Evolutionary conservation across 2,329 filamentous ascomycete genomes (phyloP).

Genomic region (Colletotrichum spaethianum): DNA sequence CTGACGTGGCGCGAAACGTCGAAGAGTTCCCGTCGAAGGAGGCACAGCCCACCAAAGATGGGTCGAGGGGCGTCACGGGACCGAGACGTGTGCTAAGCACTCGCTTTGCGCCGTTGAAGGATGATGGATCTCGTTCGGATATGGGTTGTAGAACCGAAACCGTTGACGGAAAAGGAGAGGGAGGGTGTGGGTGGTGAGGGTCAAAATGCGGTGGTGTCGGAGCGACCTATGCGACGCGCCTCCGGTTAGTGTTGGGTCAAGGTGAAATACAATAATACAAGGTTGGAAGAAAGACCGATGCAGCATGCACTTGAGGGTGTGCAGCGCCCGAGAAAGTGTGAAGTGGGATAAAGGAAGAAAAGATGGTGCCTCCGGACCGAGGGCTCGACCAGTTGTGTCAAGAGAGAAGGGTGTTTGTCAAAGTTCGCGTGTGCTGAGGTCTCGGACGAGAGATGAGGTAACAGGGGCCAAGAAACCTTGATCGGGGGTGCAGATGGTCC

Average conservation of each 20-base stretch:
- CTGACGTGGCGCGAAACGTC: slow-evolving; percentile 13
- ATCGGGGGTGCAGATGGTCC: slow-evolving; percentile 41
- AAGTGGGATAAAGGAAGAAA: slow-evolving; percentile 15
- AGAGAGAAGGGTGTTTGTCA: slow-evolving; percentile 36
- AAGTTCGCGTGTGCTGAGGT: slow-evolving; percentile 38
- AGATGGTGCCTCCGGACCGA: slow-evolving; percentile 36
- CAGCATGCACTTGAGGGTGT: slow-evolving; percentile 14
- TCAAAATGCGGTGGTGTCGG: slow-evolving; percentile 18
- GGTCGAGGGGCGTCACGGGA: background rate
- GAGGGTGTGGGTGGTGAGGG: slow-evolving; percentile 1
- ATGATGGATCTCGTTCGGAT: background rate
- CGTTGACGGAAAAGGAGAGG: slow-evolving; percentile 24
- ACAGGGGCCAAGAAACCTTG: slow-evolving; percentile 42
- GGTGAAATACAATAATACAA: slow-evolving; percentile 13
- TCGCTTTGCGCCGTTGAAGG: slow-evolving; percentile 10
- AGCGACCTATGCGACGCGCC: slow-evolving; percentile 32
- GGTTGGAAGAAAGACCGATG: background rate
- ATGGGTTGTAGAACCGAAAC: slow-evolving; percentile 11
- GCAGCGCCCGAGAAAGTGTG: slow-evolving; percentile 7
- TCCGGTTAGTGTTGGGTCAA: slow-evolving; percentile 26
- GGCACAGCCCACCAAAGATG: slow-evolving; percentile 29
- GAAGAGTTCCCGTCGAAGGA: background rate
- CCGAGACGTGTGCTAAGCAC: slow-evolving; percentile 3
- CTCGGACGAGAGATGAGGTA: slow-evolving; percentile 41
- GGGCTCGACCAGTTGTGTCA: slow-evolving; percentile 29